Evolutionary conservation across 139 green algal species (phyloP), one percentile per base, ranked within the genome.

Genomic region (Chlamydomonas asymmetrica): DNA sequence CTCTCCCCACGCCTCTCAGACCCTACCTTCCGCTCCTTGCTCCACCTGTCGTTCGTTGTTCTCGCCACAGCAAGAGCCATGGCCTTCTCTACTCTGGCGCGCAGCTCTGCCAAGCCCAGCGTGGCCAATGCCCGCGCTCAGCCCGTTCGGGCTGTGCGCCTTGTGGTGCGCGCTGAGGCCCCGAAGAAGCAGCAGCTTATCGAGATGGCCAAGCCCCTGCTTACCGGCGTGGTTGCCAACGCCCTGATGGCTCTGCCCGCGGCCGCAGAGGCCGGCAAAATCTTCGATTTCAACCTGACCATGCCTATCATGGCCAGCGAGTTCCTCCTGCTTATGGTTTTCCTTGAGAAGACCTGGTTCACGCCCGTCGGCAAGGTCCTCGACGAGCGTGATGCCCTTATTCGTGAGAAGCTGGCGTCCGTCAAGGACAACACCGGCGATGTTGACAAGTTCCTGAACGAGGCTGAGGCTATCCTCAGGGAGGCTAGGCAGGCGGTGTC

Each of bases 341-440:
- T 97, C 82, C 87, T 97, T 49, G 93, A 97, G 65, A 97, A 97
- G 91, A 85, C 84, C 74, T 97, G 93, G 93, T 97, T 97, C 78
- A 85, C 64, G 29, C 93, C 93, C 22, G 92, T 97, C 22, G 93
- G 93, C 73, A 91, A 92, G 73, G 84, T 93, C 34, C 86, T 97
- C 56, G 93, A 97, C 82, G 89, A 94, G 73, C 92, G 93, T 61
- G 93, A 97, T 69, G 76, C 65, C 9, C 40, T 85, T 25, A 85
- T 97, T 59, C 84, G 93, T 62, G 81, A 76, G 63, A 94, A 95
- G 88, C 89, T 97, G 68, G 68, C 75, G 54, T 70, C 71, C 20
- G 91, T 96, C 29, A 95, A 97, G 87, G 92, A 82, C 80, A 88
- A 87, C 78, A 68, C 45, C 34, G 73, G 61, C 16, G 86, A 89